Evolutionary conservation across 2,329 filamentous ascomycete species (phyloP).

Genomic region (Akanthomyces lecanii): DNA sequence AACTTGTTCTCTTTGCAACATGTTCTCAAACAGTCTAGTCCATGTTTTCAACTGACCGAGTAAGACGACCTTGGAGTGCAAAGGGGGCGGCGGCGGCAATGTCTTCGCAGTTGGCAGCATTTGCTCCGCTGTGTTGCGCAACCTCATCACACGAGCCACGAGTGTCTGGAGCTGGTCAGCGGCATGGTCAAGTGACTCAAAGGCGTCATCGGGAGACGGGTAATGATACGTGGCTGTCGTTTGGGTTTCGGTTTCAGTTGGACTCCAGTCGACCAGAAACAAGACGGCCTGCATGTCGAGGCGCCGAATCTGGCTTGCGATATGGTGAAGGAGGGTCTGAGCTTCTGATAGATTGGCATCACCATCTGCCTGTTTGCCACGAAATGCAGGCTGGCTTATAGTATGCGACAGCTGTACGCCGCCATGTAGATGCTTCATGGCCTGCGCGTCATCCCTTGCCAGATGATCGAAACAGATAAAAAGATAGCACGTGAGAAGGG

Average conservation of each 20-base stretch:
- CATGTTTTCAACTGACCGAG: too few relatives aligned
- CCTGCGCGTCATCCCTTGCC: neutral
- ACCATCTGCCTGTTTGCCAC: neutral
- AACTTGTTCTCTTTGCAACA: too few relatives aligned
- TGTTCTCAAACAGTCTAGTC: too few relatives aligned
- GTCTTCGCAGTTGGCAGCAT: neutral
- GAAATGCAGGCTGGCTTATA: conserved; percentile 21
- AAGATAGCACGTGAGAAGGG: neutral
- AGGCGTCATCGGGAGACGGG: neutral
- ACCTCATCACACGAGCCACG: neutral
- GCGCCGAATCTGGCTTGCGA: conserved; percentile 32
- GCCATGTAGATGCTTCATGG: neutral
- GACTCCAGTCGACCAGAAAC: conserved; percentile 34
- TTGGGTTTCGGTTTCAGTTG: conserved; percentile 26
- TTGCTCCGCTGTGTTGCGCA: neutral
- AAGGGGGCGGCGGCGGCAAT: too few relatives aligned
- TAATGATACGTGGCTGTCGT: neutral
- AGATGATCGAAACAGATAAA: neutral
- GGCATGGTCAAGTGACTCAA: neutral
- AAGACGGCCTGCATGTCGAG: conserved; percentile 34
- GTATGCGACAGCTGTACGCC: neutral
- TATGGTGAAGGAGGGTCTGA: conserved; percentile 25
- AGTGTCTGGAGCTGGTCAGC: neutral
- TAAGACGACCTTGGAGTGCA: too few relatives aligned
- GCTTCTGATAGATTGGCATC: too few relatives aligned